Evolutionary conservation across 192 early-diverging fungal genomes (phyloP).

Genomic region (Spinellus fusiger): DNA sequence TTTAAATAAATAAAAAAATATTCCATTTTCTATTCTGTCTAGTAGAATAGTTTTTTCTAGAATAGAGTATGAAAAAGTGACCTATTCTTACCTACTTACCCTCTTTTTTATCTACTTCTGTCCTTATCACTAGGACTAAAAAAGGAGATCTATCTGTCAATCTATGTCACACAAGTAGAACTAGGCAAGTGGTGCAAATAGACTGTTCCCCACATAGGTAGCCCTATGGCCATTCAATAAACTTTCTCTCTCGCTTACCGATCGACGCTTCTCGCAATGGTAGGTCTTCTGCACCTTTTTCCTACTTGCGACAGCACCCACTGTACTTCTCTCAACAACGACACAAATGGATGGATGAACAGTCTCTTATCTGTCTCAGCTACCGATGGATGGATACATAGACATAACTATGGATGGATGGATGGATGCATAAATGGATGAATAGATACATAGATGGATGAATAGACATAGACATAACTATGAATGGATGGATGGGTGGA

Average conservation of each 20-base stretch:
- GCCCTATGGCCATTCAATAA: neutral
- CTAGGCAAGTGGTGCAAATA: neutral
- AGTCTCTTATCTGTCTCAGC: neutral
- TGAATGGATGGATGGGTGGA: neutral
- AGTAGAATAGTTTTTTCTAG: too few relatives aligned
- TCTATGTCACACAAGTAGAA: too few relatives aligned
- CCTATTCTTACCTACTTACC: too few relatives aligned
- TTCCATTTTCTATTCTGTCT: too few relatives aligned
- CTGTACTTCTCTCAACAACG: too few relatives aligned
- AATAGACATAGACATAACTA: neutral
- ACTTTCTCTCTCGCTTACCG: slow-evolving; percentile 6
- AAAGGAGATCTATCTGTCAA: too few relatives aligned
- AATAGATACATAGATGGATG: neutral
- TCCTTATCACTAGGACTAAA: too few relatives aligned
- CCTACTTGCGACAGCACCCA: too few relatives aligned
- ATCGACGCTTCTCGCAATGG: slow-evolving; percentile 15
- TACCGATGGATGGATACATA: neutral
- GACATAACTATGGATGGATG: neutral
- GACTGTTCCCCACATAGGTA: neutral
- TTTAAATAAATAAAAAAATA: too few relatives aligned
- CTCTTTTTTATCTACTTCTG: too few relatives aligned
- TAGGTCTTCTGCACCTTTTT: too few relatives aligned
- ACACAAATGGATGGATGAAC: neutral
- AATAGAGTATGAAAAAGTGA: too few relatives aligned
- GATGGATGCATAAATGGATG: neutral